phyloP scores from a whole-genome alignment of 306 rosid genomes.

The Delonix regia region DNA sequence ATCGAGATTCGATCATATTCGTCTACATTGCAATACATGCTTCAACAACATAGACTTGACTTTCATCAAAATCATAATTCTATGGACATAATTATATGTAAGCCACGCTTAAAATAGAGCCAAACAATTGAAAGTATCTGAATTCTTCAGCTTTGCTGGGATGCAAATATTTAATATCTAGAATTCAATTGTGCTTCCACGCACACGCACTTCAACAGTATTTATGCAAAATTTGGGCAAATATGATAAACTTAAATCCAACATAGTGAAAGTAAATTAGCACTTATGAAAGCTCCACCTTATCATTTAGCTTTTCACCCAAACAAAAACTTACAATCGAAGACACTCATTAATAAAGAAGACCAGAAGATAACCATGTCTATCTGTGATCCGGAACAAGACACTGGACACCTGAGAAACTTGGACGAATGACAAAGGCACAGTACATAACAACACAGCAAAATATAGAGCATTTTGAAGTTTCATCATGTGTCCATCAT shows the following conservation, averaged over 20 bases:
- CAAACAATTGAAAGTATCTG: not conserved
- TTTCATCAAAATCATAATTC: not conserved
- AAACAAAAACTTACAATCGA: not conserved
- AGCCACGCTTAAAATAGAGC: not conserved
- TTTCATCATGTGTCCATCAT: not conserved
- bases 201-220: not conserved
- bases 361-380: not conserved
- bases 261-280: not conserved
- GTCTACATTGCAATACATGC: not conserved
- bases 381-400: not conserved
- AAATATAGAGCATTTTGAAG: not conserved
- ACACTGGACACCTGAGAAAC: not conserved
- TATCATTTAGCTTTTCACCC: not conserved
- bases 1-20: not conserved
- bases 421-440: not conserved
- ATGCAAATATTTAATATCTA: not conserved
- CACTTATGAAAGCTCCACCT: not conserved
- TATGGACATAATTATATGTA: not conserved
- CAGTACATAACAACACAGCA: not conserved
- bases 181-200: slow-evolving; percentile 1
- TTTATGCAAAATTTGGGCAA: not conserved
- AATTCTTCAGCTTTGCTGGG: slow-evolving; percentile 10
- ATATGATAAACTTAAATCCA: slow-evolving; percentile 1
- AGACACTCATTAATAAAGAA: not conserved
- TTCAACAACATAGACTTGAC: not conserved